phyloP scores from a whole-genome alignment of 2,329 filamentous ascomycete species.

The Epichloe sylvatica region DNA sequence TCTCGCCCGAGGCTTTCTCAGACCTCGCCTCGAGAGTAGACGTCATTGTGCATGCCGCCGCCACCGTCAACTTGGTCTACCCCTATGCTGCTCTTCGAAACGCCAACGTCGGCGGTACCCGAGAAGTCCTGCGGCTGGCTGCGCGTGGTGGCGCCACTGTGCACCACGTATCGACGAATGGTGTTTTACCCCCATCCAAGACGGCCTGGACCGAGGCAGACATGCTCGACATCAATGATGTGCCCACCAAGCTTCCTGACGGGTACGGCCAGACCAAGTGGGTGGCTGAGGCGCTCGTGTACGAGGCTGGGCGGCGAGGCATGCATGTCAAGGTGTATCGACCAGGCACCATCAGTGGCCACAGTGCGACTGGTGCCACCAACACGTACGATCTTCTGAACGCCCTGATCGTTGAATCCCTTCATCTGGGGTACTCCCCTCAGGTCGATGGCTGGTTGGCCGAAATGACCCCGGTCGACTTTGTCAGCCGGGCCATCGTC shows the following conservation, averaged over 20 bases:
- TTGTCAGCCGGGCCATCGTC: constrained; percentile 60
- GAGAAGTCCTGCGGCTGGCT: constrained; percentile 59
- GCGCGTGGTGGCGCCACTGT: constrained; percentile 54
- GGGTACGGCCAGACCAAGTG: constrained; percentile 73
- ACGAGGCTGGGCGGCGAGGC: constrained; percentile 53
- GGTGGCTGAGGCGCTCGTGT: constrained; percentile 63
- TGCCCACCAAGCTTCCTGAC: constrained; percentile 54
- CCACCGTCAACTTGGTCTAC: constrained; percentile 69
- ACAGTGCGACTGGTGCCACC: constrained; percentile 58
- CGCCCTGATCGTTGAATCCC: constrained; percentile 62
- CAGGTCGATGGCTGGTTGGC: constrained; percentile 62
- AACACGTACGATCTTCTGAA: constrained; percentile 70
- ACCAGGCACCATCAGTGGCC: constrained; percentile 64
- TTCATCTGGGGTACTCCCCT: constrained; percentile 56
- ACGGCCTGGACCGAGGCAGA: constrained; percentile 58
- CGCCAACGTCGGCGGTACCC: constrained; percentile 67
- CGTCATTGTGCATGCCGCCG: constrained; percentile 64
- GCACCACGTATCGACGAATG: constrained; percentile 69
- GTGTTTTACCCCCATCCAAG: constrained; percentile 57
- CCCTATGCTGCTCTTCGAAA: constrained; percentile 63
- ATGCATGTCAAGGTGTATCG: constrained; percentile 59
- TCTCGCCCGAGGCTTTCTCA: constrained; percentile 50
- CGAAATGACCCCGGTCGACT: constrained; percentile 77
- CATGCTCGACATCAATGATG: constrained; percentile 52
- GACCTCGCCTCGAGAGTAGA: constrained; percentile 51